Evolutionary conservation across 441 rosid genomes (phyloP).

Genomic region (Croton laevigatus): DNA sequence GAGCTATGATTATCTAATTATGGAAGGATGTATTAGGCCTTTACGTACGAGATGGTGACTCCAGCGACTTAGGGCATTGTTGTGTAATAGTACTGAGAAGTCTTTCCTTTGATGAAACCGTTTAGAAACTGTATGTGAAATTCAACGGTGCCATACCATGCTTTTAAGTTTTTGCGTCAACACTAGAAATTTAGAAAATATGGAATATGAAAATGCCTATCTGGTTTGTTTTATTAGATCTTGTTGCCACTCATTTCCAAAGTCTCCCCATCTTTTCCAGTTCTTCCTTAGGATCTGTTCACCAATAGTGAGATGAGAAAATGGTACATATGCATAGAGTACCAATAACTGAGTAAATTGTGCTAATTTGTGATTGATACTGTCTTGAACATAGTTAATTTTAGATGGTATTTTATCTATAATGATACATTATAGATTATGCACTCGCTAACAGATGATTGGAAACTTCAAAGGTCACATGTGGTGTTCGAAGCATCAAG

Average conservation of each 20-base stretch:
- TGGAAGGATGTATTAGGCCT: background rate
- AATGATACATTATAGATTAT: constrained; percentile 29
- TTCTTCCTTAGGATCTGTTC: background rate
- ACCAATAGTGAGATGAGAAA: background rate
- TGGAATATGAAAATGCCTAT: background rate
- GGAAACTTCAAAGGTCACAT: constrained; percentile 71
- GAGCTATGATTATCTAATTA: background rate
- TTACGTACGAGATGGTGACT: background rate
- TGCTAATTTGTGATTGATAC: background rate
- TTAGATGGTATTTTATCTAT: constrained; percentile 19
- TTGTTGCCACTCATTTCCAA: constrained; percentile 5
- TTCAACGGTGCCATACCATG: background rate
- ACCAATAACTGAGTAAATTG: background rate
- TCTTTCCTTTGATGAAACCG: background rate
- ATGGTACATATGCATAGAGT: background rate
- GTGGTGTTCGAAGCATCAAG: constrained; percentile 85
- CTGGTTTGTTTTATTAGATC: background rate
- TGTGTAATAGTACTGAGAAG: background rate
- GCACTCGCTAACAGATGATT: constrained; percentile 42
- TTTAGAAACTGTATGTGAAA: background rate
- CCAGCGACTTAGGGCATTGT: background rate
- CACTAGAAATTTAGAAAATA: background rate
- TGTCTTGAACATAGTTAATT: constrained; percentile 1
- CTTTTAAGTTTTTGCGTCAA: background rate
- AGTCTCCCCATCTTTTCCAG: background rate